Base-by-base conservation (phyloP, 176 grass and related monocot species). In the Juncus effusus region DNA sequence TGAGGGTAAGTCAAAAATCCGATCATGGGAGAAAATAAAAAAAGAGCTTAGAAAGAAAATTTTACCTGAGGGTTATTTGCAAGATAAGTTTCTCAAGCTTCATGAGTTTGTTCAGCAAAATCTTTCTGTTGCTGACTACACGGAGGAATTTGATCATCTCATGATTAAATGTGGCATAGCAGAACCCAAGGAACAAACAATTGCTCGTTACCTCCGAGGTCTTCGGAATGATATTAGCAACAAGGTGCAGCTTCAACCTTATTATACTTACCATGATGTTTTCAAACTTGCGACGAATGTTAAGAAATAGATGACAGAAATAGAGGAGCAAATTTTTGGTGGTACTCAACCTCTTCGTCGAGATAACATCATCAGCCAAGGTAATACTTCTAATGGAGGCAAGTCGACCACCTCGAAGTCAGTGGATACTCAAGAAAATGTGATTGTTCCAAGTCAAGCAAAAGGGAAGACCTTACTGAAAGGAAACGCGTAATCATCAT, bases 1-100 rank as follows among this genome's bases (percentile, higher is more conserved):
- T 40, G 68, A 59, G 56, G 40, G 70, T 16, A 74, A 74, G 59
- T 10, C 7, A 5, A 74, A 47, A 62, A 60, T 73, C 3, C n/a
- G 15, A 45, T n/a, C n/a, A n/a, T n/a, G n/a, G n/a, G n/a, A n/a
- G n/a, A n/a, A n/a, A n/a, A n/a, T n/a, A n/a, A n/a, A 60, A 51
- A n/a, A n/a, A n/a, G n/a, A n/a, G 13, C 61, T 40, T 56, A 13
- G 13, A 3, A 64, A 72, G 28, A 70, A 70, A 13, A 38, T 70
- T 13, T 38, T 70, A 10, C 44, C 45, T 1, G 38, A 51, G 7
- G 6, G 37, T 3, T 61, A 61, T 61, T 36, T 7, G 1, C 57
- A 61, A 61, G 57, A 36, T 65, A 4, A 2, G 13, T 36, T 2
- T 36, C 7, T 36, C n/a, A 65, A 65, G 45, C 45, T 38, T 3